phyloP scores from a whole-genome alignment of 108 stramenopile genomes.

The Skeletonema menzelii region DNA sequence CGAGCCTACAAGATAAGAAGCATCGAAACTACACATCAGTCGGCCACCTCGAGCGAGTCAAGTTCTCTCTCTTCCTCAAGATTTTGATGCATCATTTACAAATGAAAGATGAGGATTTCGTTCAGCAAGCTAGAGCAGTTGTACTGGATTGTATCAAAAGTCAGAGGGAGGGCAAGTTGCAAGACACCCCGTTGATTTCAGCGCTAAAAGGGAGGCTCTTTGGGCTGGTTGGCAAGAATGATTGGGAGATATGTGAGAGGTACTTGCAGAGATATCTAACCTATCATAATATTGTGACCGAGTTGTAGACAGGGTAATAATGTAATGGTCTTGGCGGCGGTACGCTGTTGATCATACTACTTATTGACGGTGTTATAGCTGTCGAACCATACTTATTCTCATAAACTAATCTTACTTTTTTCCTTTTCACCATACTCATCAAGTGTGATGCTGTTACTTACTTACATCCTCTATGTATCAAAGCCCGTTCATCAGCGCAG shows the following conservation, averaged over 20 bases:
- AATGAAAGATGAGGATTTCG: slow-evolving; percentile 10
- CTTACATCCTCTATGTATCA: too few species aligned
- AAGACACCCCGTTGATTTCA: slow-evolving; percentile 30
- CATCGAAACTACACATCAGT: slow-evolving; percentile 6
- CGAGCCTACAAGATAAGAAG: not conserved
- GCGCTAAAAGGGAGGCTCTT: slow-evolving; percentile 27
- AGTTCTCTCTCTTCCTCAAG: slow-evolving; percentile 29
- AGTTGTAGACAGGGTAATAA: not conserved
- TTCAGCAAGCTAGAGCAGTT: slow-evolving; percentile 14
- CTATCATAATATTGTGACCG: slow-evolving; percentile 2
- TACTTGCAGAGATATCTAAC: not conserved
- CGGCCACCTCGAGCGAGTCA: slow-evolving; percentile 19
- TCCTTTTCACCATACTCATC: not conserved
- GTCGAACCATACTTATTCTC: not conserved
- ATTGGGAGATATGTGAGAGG: not conserved
- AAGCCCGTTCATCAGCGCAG: too few species aligned
- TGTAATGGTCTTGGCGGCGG: not conserved
- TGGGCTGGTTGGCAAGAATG: slow-evolving; percentile 19
- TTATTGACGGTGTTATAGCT: not conserved
- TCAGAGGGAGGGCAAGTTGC: slow-evolving; percentile 24
- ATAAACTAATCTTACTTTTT: not conserved
- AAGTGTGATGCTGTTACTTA: too few species aligned
- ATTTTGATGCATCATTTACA: slow-evolving; percentile 16
- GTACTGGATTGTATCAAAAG: slow-evolving; percentile 21
- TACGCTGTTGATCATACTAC: not conserved